Evolutionary conservation across 169 alveolate species (phyloP).

Genomic region (Eimeria praecox): DNA sequence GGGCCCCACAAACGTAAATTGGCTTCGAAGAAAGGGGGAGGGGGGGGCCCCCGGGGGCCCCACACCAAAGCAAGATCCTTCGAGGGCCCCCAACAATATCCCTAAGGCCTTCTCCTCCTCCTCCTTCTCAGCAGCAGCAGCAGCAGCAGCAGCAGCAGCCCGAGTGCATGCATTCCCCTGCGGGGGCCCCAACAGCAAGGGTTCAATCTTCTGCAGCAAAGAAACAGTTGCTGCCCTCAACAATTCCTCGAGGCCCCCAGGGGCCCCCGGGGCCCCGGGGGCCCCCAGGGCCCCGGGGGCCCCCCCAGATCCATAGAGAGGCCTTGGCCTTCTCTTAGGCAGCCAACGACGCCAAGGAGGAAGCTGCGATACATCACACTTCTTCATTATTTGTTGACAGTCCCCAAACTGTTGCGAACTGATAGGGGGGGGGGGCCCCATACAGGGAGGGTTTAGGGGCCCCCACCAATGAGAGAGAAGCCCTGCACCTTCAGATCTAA

Average conservation of each 20-base stretch:
- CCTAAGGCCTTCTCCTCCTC: background rate
- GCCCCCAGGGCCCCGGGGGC: slow-evolving; percentile 23
- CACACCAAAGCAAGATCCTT: background rate
- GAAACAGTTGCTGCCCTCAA: slow-evolving; percentile 37
- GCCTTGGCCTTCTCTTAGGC: slow-evolving; percentile 24
- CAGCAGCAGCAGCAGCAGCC: background rate
- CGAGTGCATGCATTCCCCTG: no score
- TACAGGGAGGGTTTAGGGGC: no score
- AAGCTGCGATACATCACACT: background rate
- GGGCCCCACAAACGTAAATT: background rate
- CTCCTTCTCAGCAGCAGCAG: background rate
- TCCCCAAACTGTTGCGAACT: background rate
- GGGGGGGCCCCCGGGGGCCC: background rate
- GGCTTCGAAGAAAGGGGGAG: background rate
- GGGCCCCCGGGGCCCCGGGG: background rate
- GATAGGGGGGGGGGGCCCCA: no score
- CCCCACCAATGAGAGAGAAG: background rate
- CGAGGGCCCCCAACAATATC: background rate
- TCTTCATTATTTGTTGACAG: background rate
- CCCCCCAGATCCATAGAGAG: background rate
- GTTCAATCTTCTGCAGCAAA: background rate
- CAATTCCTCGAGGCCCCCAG: background rate
- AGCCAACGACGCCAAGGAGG: slow-evolving; percentile 55
- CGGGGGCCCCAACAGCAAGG: slow-evolving; percentile 1
- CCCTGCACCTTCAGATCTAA: background rate